Evolutionary conservation across 1,284 basidiomycete species (phyloP), one percentile per base, ranked within the genome.

Genomic region (Vanrija pseudolonga): DNA sequence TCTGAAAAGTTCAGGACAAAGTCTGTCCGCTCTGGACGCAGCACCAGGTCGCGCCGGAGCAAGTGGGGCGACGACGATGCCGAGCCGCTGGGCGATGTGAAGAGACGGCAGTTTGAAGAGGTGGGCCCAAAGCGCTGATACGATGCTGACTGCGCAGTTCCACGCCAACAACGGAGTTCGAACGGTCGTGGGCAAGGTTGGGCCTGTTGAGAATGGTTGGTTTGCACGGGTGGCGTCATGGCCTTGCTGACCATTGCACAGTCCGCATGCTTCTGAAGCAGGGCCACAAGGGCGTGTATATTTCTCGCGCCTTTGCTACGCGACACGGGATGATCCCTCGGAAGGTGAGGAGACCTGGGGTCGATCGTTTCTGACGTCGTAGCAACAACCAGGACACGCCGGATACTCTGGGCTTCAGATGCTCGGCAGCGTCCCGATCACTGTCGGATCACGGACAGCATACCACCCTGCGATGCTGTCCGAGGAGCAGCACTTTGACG

Each of bases 401-500:
- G 73, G 74, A 15, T 77, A 77, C 62, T 65, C 68, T 7, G 76
- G 76, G 18, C 60, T 77, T 19, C 67, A 67, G 43, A 80, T 79
- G 63, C 84, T 93, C 39, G 90, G 90, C 12, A 82, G 81, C 51
- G 88, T 90, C 83, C 86, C 90, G 0, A 73, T 71, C 67, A 81
- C 73, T 53, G 79, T 83, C 47, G 81, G 81, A 17, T 66, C 65
- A 48, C 77, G 77, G 67, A 79, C 80, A 3, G 77, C 78, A 4
- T 66, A 74, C 7, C 80, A 81, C 63, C 75, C 76, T 6, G 81
- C 80, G 40, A 79, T 81, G 75, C 73, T 98, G 32, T 89, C 89
- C 9, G 95, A 98, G 73, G 94, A 97, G 74, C 86, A 87, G 20
- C 94, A 97, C 73, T 98, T 98, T 77, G 94, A 97, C 65, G 90